phyloP scores from a whole-genome alignment of 2,329 filamentous ascomycete genomes.

The Pseudocercospora pini-densiflorae region DNA sequence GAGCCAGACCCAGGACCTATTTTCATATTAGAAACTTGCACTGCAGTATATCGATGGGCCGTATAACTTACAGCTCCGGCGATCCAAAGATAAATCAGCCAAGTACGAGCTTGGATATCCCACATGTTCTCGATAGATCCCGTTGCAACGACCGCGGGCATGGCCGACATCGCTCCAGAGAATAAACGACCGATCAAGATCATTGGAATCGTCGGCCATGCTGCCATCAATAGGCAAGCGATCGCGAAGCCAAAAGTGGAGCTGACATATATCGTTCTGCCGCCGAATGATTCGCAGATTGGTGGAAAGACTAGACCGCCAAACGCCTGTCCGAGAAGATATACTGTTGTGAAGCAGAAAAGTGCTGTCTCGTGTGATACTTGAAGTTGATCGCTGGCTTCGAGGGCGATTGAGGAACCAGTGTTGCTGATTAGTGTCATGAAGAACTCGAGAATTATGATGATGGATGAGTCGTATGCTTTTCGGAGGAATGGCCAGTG shows the following conservation, averaged over 20 bases:
- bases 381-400: conserved; percentile 25
- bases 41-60: neutral
- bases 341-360: conserved; percentile 30
- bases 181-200: conserved; percentile 50
- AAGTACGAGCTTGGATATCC: conserved; percentile 46
- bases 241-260: conserved; percentile 41
- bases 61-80: conserved; percentile 39
- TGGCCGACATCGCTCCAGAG: conserved; percentile 52
- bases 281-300: conserved; percentile 45
- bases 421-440: conserved; percentile 30
- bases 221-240: conserved; percentile 46
- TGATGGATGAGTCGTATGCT: conserved; percentile 23
- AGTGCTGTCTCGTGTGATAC: conserved; percentile 18
- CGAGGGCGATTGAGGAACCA: conserved; percentile 25
- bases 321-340: conserved; percentile 37
- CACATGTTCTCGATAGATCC: conserved; percentile 56
- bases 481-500: conserved; percentile 24
- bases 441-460: conserved; percentile 28
- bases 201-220: conserved; percentile 42
- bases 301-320: conserved; percentile 47
- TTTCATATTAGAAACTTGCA: neutral
- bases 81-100: conserved; percentile 54
- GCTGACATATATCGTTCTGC: conserved; percentile 42
- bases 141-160: conserved; percentile 53
- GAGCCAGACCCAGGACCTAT: conserved; percentile 45